Percentiles rank a stretch among this genome's conserved stretches.
Evolutionary conservation across 148 eudicot species (phyloP).

Genomic region (Amaranthus hypochondriacus): DNA sequence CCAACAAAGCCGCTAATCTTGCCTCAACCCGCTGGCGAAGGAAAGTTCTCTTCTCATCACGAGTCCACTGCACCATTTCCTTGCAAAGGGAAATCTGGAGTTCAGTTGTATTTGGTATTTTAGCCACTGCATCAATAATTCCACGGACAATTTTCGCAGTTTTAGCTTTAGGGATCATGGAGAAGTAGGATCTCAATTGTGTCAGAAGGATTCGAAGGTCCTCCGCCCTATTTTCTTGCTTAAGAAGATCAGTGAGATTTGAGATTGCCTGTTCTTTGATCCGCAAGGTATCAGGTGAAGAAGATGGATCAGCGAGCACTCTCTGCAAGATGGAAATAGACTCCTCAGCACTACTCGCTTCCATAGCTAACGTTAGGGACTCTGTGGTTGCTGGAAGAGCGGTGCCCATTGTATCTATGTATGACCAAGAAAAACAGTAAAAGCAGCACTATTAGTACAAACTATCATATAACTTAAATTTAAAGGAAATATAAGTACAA

Average conservation of each 20-base stretch:
- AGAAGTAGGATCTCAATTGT: conserved; percentile 37
- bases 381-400: conserved; percentile 40
- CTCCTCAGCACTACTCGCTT: conserved; percentile 36
- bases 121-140: conserved; percentile 47
- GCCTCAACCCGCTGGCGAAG: conserved; percentile 45
- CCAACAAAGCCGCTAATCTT: conserved; percentile 38
- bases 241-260: conserved; percentile 39
- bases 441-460: background rate
- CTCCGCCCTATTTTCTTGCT: conserved; percentile 38
- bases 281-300: conserved; percentile 40
- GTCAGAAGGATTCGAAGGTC: conserved; percentile 42
- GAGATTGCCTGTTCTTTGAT: conserved; percentile 44
- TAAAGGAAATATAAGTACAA: too few species aligned
- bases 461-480: background rate
- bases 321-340: conserved; percentile 38
- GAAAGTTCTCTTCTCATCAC: conserved; percentile 41
- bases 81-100: conserved; percentile 50
- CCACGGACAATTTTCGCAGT: conserved; percentile 49
- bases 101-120: conserved; percentile 42
- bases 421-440: background rate
- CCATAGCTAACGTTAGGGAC: conserved; percentile 39
- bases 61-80: conserved; percentile 47
- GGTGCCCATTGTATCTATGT: conserved; percentile 22
- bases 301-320: conserved; percentile 42
- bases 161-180: conserved; percentile 44